Evolutionary conservation across 345 rosid species (phyloP), one percentile per base, ranked within the genome.

Genomic region (Excoecaria agallocha): DNA sequence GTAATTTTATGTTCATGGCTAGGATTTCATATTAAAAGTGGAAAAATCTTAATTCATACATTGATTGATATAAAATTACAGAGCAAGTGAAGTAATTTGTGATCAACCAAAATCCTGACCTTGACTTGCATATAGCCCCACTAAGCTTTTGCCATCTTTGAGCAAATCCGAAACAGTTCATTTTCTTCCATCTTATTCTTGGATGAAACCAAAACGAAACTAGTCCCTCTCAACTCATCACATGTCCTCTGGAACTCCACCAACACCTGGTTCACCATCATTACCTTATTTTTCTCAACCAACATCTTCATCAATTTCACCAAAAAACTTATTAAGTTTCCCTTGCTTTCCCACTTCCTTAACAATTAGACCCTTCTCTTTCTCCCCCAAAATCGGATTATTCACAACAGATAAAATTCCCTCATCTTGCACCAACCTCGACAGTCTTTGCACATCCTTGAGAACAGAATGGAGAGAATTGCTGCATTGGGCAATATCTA

Each of bases 211-310:
- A 73, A 60, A 49, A 87, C 88, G 71, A 73, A 62, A 68, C 77
- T 75, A 39, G 81, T 77, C 61, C 85, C 74, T 49, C 77, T 73
- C 74, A 87, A 41, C 75, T 87, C 84, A 38, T 82, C 77, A 58
- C 75, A 88, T 68, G 89, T 85, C 83, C 88, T 87, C 85, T 84
- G 80, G 57, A 90, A 90, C 46, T 90, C 96, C 77, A 78, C 78
- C 71, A 93, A 73, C 64, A 87, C 94, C 45, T 90, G 88, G 15
- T 70, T 24, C 10, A 90, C 46, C 64, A 87, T 78, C 75, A 63
- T 88, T 49, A 82, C 64, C 76, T 79, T 85, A 50, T 87, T 84
- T 72, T 73, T 87, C 78, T 86, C 63, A 12, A 80, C 38, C 83
- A 90, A 68, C 85, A 88, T 77, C 77, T 83, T 89, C 86, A 89